Conservation (phyloP, 352 stramenopile species). For the Globisporangium mamillatum region DNA sequence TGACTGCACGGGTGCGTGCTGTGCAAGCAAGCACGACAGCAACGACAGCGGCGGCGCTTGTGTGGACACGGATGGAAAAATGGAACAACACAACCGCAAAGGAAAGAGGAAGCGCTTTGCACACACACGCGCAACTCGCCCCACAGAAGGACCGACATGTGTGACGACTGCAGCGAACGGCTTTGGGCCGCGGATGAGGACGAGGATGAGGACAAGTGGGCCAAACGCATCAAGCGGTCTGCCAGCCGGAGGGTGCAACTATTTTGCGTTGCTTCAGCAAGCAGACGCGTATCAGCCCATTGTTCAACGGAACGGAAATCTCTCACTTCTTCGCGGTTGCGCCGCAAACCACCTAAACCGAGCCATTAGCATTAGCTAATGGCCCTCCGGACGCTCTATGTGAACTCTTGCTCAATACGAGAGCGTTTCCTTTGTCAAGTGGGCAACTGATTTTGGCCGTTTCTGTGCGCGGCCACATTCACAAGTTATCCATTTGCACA, state of each 20-base stretch:
- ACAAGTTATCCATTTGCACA: neutral
- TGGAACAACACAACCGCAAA: neutral
- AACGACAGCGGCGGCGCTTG: neutral
- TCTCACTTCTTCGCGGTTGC: neutral
- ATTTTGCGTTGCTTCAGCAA: neutral
- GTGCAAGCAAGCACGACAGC: neutral
- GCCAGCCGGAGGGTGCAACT: neutral
- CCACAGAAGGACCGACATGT: neutral
- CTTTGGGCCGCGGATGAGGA: neutral
- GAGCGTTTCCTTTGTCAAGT: neutral
- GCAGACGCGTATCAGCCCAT: neutral
- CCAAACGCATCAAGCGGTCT: neutral
- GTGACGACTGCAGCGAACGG: neutral
- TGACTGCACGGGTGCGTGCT: neutral
- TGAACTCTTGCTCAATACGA: neutral
- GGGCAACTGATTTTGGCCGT: conserved; percentile 7
- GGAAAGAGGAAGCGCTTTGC: neutral
- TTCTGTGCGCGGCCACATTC: neutral
- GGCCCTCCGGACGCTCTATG: neutral
- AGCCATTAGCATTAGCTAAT: conserved; percentile 7
- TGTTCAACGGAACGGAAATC: neutral
- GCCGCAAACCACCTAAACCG: conserved; percentile 4
- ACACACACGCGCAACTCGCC: neutral
- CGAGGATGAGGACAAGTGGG: neutral
- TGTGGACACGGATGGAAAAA: neutral